These are phyloP conservation scores for Zostera marina DNA, from an alignment of 116 monocot species.

Conservation along the genomic window DNA sequence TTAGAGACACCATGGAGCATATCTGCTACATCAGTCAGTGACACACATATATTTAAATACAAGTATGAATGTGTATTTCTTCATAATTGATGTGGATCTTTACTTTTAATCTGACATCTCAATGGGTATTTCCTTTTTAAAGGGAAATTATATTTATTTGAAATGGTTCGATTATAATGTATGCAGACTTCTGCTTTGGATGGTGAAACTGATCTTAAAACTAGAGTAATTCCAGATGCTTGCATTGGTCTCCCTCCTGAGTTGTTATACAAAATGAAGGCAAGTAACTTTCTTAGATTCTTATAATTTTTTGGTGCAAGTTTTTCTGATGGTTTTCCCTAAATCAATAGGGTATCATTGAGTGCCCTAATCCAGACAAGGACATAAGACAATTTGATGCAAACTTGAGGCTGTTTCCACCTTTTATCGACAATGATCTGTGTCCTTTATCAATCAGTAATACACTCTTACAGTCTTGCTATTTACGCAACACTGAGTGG, in stretches of 20 bases:
- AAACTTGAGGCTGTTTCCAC: constrained; percentile 84
- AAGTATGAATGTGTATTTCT: too few species aligned
- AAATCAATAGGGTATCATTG: constrained; percentile 68
- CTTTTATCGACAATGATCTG: constrained; percentile 81
- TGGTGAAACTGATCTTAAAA: constrained; percentile 96
- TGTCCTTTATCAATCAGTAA: constrained; percentile 92
- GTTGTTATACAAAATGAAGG: constrained; percentile 74
- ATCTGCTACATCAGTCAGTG: too few species aligned
- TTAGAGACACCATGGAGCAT: too few species aligned
- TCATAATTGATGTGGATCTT: too few species aligned
- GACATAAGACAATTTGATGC: constrained; percentile 97
- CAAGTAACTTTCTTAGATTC: constrained; percentile 8
- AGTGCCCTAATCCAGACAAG: constrained; percentile 83
- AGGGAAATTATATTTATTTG: neutral
- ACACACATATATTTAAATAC: too few species aligned
- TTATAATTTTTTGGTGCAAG: neutral
- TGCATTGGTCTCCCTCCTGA: constrained; percentile 58
- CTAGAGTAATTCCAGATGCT: constrained; percentile 48
- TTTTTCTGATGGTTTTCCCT: constrained; percentile 1
- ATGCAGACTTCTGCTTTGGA: constrained; percentile 86
- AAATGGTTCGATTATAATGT: neutral
- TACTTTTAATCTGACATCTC: too few species aligned
- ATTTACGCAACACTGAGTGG: constrained; percentile 92
- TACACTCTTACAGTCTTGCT: constrained; percentile 85
- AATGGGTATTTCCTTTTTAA: too few species aligned